Conservation (phyloP, 2,329 filamentous ascomycete species). For the Apiospora phragmitis region DNA sequence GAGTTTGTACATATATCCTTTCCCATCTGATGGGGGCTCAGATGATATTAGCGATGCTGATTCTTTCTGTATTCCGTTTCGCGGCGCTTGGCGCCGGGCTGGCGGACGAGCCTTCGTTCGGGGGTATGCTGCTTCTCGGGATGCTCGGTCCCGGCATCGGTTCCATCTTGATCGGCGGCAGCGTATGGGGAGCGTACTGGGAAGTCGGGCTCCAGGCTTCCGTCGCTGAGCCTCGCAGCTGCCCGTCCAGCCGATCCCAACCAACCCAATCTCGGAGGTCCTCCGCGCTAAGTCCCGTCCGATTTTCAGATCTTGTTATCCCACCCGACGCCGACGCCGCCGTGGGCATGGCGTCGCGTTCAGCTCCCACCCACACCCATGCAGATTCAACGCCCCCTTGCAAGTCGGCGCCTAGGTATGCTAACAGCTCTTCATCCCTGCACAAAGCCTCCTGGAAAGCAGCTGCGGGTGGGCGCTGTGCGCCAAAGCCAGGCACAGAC, state of each 20-base stretch:
- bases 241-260: conserved; percentile 73
- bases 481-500: conserved; percentile 24
- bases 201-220: conserved; percentile 26
- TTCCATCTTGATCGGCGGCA: conserved; percentile 36
- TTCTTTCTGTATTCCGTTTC: conserved; percentile 42
- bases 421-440: conserved; percentile 83
- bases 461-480: conserved; percentile 23
- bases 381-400: conserved; percentile 75
- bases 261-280: conserved; percentile 73
- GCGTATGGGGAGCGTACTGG: conserved; percentile 28
- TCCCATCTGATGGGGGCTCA: conserved; percentile 14
- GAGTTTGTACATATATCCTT: background rate
- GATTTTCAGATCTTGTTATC: conserved; percentile 46
- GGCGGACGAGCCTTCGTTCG: conserved; percentile 16
- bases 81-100: conserved; percentile 34
- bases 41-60: conserved; percentile 48
- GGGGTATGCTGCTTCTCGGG: conserved; percentile 22
- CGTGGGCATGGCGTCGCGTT: conserved; percentile 41
- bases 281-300: conserved; percentile 54
- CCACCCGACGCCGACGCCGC: conserved; percentile 35
- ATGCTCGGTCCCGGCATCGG: conserved; percentile 21
- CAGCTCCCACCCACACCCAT: conserved; percentile 78
- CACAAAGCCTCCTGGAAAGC: conserved; percentile 39
- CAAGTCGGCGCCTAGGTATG: conserved; percentile 82
- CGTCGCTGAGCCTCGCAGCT: conserved; percentile 53